Conservation (phyloP, 768 basidiomycete genomes). For the Tricholoma hemisulphureum region DNA sequence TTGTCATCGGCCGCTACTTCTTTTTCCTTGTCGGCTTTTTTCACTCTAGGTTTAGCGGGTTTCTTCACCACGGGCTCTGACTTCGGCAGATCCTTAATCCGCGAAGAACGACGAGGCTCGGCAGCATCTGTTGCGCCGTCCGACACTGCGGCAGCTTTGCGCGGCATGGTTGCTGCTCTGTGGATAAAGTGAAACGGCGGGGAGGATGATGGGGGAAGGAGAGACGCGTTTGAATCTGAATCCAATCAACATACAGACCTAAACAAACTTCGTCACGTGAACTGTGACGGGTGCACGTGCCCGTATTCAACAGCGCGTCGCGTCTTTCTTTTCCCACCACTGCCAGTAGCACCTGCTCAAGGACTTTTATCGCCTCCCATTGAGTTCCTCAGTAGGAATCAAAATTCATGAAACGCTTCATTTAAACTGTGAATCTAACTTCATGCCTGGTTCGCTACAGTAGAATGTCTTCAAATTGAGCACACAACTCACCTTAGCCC, state of each 20-base stretch:
- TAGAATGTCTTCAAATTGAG: too few relatives aligned
- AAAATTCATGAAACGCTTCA: too few relatives aligned
- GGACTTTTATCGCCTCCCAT: too few relatives aligned
- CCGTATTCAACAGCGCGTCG: conserved; percentile 8
- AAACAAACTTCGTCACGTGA: conserved; percentile 24
- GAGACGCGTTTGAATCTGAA: conserved; percentile 25
- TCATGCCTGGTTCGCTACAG: too few relatives aligned
- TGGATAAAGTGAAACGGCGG: conserved; percentile 5
- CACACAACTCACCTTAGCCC: too few relatives aligned
- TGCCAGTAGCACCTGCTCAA: too few relatives aligned
- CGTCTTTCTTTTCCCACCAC: neutral
- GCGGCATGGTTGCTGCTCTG: conserved; percentile 55
- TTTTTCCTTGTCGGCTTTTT: conserved; percentile 48
- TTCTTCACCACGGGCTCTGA: conserved; percentile 53
- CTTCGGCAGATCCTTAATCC: conserved; percentile 74
- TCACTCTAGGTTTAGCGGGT: conserved; percentile 60
- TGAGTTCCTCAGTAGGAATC: too few relatives aligned
- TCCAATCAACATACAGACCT: conserved; percentile 20
- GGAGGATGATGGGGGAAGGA: conserved; percentile 16
- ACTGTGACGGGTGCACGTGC: conserved; percentile 20
- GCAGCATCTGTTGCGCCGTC: conserved; percentile 38
- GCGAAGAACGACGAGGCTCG: conserved; percentile 68
- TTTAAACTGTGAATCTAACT: too few relatives aligned
- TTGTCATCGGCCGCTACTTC: conserved; percentile 39
- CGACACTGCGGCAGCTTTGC: conserved; percentile 57